Base-by-base conservation (phyloP, 2,329 filamentous ascomycete species). In the Fonsecaea pugnacius region DNA sequence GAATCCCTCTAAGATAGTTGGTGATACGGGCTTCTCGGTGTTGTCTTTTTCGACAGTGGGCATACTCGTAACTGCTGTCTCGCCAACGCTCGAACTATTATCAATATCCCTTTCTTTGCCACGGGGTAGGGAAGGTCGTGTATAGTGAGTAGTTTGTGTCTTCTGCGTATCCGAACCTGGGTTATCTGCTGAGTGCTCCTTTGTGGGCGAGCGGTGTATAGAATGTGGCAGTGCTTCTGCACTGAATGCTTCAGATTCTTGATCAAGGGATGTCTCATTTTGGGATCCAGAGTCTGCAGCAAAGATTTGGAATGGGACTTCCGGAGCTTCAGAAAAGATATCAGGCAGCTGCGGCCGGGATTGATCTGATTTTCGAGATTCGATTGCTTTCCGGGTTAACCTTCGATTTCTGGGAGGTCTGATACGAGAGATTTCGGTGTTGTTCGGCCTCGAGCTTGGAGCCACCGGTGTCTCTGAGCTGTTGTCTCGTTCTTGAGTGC, bases 351-450 rank as follows among this genome's bases (percentile, higher is more conserved):
- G 30, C 12, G 14, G 24, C 6, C 3, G 36, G n/a, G 9, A 14
- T 30, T 40, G 56, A 21, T 27, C 46, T 4, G 48, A 24, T 3
- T 46, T 38, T 32, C 55, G 12, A 16, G 48, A 30, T 12, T 61
- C 50, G 4, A 24, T 27, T 4, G 62, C 58, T 40, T 67, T 65
- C 21, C 48, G 62, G 4, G 67, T 63, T 10, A 30, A 35, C n/a
- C 51, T 60, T 21, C 38, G 54, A 24, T 60, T 62, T 54, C 63
- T 60, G 10, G 54, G 30, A 24, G 58, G 35, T 40, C 62, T 60
- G 18, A 10, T 27, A n/a, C 30, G 36, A 5, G 30, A 16, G 2
- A 1, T 38, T 3, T 52, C 27, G 16, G 46, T 16, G 36, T n/a
- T 60, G n/a, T 24, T 33, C 10, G 14, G 27, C 12, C 24, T 58